A percentile compares a stretch with the other conserved stretches of the same genome.
Evolutionary conservation across 768 basidiomycete species (phyloP).

Genomic region (Agaricus subrufescens): DNA sequence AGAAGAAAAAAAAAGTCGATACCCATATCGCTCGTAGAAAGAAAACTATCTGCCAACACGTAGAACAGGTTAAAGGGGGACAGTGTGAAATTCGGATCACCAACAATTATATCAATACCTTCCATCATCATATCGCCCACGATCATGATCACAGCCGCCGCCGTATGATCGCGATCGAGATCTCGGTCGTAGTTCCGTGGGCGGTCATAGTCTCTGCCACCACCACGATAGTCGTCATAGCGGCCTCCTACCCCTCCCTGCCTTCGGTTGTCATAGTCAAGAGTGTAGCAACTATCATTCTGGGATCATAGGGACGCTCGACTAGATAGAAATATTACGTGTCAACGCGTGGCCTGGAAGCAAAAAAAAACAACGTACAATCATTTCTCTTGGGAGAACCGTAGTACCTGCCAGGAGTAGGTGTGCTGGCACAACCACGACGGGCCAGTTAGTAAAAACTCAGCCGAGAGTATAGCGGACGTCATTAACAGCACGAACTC

Average conservation of each 20-base stretch:
- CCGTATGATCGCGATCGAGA: conserved; percentile 23
- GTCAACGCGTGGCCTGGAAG: conserved; percentile 9
- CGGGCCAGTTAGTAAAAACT: conserved; percentile 49
- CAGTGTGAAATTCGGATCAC: too few species aligned
- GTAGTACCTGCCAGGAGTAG: conserved; percentile 93
- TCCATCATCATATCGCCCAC: conserved; percentile 32
- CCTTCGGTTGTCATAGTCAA: conserved; percentile 57
- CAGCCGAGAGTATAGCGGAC: conserved; percentile 1
- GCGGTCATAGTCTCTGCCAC: conserved; percentile 20
- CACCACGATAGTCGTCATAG: conserved; percentile 43
- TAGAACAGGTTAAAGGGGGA: background rate
- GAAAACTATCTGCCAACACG: too few species aligned
- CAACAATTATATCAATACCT: conserved; percentile 19
- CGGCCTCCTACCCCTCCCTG: conserved; percentile 38
- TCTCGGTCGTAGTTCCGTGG: conserved; percentile 35
- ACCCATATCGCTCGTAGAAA: too few species aligned
- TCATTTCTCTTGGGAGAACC: conserved; percentile 84
- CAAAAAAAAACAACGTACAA: conserved; percentile 31
- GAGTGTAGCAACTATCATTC: conserved; percentile 83
- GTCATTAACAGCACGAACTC: conserved; percentile 37
- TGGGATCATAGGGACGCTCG: conserved; percentile 87
- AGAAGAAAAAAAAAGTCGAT: too few species aligned
- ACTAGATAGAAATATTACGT: conserved; percentile 30
- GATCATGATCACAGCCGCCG: conserved; percentile 19
- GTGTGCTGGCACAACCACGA: conserved; percentile 83